These are phyloP conservation scores for Hordeum pubiflorum DNA, from an alignment of 202 grass and related monocot genomes.

Conservation along the genomic window DNA sequence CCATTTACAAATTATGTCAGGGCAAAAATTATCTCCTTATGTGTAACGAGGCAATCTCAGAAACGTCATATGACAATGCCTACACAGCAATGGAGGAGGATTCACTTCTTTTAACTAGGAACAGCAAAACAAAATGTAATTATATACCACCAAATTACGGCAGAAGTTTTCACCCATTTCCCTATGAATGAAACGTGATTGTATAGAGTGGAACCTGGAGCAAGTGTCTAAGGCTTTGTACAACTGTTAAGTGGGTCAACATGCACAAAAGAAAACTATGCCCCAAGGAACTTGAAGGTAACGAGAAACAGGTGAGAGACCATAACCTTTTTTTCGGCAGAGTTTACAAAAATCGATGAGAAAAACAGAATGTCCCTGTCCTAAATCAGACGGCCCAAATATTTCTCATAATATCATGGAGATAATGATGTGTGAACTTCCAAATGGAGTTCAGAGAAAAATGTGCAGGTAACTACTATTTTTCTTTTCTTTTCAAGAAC, in stretches of 20 bases:
- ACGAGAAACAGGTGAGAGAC: background rate
- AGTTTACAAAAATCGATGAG: background rate
- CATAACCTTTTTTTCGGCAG: background rate
- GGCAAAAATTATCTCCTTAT: background rate
- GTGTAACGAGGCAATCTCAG: background rate
- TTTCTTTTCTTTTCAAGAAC: too few relatives aligned
- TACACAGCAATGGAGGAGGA: background rate
- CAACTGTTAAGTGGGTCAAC: background rate
- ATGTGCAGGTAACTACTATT: background rate
- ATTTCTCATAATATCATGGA: background rate
- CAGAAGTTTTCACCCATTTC: background rate
- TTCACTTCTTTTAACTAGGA: background rate
- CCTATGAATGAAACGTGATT: background rate
- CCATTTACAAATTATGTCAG: background rate
- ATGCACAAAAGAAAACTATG: background rate
- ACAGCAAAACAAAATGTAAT: background rate
- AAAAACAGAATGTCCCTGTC: background rate
- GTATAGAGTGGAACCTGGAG: background rate
- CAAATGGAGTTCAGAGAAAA: background rate
- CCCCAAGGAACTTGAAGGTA: background rate
- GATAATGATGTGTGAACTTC: background rate
- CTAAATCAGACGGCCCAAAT: background rate
- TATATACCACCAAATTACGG: background rate
- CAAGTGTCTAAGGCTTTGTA: background rate
- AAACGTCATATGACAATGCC: background rate